Base-by-base conservation (phyloP, 345 rosid species). In the Litchi chinensis region DNA sequence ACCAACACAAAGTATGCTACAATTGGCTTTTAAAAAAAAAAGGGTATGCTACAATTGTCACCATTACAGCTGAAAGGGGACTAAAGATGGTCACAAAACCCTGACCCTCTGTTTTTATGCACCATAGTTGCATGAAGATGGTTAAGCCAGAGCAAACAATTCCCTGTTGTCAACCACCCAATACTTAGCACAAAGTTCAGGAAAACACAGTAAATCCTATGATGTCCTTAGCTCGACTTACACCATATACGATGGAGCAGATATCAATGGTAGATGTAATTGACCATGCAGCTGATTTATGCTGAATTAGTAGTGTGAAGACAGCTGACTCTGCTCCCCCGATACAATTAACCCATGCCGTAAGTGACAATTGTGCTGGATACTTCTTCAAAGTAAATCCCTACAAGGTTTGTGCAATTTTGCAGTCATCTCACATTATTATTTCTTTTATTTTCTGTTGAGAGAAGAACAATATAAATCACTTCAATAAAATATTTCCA, bases 321-420 rank as follows among this genome's bases (percentile, higher is more conserved):
- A 79, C 44, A 65, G 81, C 87, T 8, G 87, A 85, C 60, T 82
- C 81, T 37, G 71, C 79, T 69, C 63, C 85, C 10, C 81, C 83
- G 0, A 82, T 19, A 43, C 76, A 66, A 59, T 70, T 84, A 46
- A 84, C 76, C 87, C 78, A 74, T 6, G 81, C 68, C 11, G 85
- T 69, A 4, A 81, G 73, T 3, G 85, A 85, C 50, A 85, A 64
- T 73, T 79, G 70, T 13, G 83, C 85, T 2, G 87, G 85, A 77
- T 85, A 82, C 71, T 43, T 79, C 32, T 72, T 79, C 80, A 85
- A 16, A 3, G 85, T 77, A 52, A 37, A 79, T 18, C 78, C 81
- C 85, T 84, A 22, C 72, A 65, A 28, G 68, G 57, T 70, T 68
- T 5, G 13, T 40, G 48, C 10, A 50, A 24, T 54, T 72, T 56